Evolutionary conservation across 1,139 yeast genomes (phyloP).

Genomic region (Blastobotrys persicus): DNA sequence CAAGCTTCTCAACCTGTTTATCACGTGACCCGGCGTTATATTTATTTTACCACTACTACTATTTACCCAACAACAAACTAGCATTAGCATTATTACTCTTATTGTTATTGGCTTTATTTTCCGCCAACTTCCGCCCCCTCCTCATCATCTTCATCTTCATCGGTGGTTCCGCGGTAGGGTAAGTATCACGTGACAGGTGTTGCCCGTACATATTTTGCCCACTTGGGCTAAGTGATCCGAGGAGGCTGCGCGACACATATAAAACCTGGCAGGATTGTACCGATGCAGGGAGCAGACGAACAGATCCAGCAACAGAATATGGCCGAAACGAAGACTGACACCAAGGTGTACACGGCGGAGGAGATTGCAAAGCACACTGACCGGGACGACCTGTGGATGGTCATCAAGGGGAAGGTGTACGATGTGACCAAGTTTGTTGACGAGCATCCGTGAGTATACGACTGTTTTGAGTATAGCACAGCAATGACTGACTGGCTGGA

Average conservation of each 20-base stretch:
- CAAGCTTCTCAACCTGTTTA: slow-evolving; percentile 23
- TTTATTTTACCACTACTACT: no score
- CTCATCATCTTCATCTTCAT: background rate
- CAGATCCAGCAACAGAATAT: slow-evolving; percentile 8
- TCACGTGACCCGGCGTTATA: background rate
- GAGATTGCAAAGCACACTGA: slow-evolving; percentile 79
- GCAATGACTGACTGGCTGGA: slow-evolving; percentile 2
- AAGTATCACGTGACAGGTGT: background rate
- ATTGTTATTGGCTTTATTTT: slow-evolving; percentile 8
- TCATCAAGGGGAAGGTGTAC: slow-evolving; percentile 86
- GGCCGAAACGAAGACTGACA: slow-evolving; percentile 6
- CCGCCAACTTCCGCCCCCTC: background rate
- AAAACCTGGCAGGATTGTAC: background rate
- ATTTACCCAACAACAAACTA: background rate
- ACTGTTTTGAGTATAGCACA: background rate
- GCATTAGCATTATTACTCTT: slow-evolving; percentile 3
- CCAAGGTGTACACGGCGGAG: slow-evolving; percentile 55
- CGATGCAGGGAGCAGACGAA: no score
- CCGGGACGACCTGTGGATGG: slow-evolving; percentile 83
- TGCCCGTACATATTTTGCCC: slow-evolving; percentile 1
- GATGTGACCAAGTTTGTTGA: slow-evolving; percentile 80
- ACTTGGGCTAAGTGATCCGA: slow-evolving; percentile 3
- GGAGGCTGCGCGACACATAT: background rate
- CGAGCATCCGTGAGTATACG: slow-evolving; percentile 68
- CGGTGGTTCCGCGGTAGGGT: background rate